A percentile compares a stretch with the other conserved stretches of the same genome.
Conservation (phyloP, 345 rosid genomes). For the Citrus inodora region DNA sequence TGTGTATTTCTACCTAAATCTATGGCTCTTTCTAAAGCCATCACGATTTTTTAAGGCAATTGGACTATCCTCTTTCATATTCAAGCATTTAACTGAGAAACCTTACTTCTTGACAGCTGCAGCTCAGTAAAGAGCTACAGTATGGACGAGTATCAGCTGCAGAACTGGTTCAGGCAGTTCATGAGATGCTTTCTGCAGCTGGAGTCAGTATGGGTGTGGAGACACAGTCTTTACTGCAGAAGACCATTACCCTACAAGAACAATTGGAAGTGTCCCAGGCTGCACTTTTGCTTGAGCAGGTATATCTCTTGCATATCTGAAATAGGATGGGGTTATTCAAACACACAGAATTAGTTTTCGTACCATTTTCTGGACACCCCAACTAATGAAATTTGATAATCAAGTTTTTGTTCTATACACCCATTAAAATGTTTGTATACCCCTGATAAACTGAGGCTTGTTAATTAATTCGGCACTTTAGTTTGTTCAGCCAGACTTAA, state of each 20-base stretch:
- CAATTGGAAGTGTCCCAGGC: constrained; percentile 74
- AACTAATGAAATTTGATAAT: background rate
- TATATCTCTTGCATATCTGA: constrained; percentile 18
- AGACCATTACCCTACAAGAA: constrained; percentile 71
- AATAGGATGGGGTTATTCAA: background rate
- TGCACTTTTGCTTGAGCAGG: constrained; percentile 84
- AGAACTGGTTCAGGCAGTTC: constrained; percentile 84
- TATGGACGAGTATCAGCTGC: constrained; percentile 78
- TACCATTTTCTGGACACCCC: background rate
- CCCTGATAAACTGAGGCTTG: background rate
- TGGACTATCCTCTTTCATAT: background rate
- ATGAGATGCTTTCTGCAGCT: constrained; percentile 93
- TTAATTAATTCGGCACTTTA: background rate
- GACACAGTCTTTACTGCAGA: constrained; percentile 73
- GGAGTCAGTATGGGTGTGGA: constrained; percentile 79
- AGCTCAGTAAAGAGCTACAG: constrained; percentile 53
- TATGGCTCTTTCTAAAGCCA: background rate
- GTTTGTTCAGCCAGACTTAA: background rate
- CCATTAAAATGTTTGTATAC: background rate
- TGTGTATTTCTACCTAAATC: background rate
- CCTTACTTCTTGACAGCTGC: constrained; percentile 19
- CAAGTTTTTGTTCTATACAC: background rate
- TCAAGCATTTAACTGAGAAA: constrained; percentile 1
- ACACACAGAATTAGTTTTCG: background rate
- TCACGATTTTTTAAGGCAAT: background rate